Percentiles rank a stretch among this genome's conserved stretches.
Evolutionary conservation across 2,329 filamentous ascomycete genomes (phyloP).

Genomic region (Aspergillus clavatus): DNA sequence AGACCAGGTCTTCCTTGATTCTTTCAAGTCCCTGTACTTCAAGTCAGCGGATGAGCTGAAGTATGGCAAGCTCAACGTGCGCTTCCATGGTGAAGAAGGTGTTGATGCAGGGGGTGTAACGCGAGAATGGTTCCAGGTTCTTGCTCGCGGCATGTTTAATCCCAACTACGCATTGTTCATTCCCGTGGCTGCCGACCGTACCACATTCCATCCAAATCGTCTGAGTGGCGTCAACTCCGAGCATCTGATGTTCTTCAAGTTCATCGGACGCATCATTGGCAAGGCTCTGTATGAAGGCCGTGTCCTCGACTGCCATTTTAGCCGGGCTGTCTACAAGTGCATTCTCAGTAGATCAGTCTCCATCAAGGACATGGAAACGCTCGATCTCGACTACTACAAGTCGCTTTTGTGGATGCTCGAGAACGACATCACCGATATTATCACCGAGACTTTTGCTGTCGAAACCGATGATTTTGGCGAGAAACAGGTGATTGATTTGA

Average conservation of each 20-base stretch:
- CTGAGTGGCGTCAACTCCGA: conserved; percentile 91
- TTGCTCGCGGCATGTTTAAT: conserved; percentile 97
- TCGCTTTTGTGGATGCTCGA: conserved; percentile 97
- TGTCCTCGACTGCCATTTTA: conserved; percentile 97
- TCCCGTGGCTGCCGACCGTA: conserved; percentile 92
- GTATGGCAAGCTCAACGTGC: conserved; percentile 95
- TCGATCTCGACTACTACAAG: conserved; percentile 98
- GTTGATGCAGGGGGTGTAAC: conserved; percentile 97
- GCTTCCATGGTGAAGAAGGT: conserved; percentile 95
- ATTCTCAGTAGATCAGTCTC: conserved; percentile 93
- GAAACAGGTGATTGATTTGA: conserved; percentile 78
- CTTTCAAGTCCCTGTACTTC: conserved; percentile 97
- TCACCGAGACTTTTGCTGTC: conserved; percentile 91
- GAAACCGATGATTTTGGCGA: conserved; percentile 93
- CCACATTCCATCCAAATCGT: conserved; percentile 97
- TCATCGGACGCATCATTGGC: conserved; percentile 96
- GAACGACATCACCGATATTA: conserved; percentile 97
- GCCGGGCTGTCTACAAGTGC: conserved; percentile 94
- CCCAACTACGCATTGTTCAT: conserved; percentile 95
- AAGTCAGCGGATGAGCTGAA: conserved; percentile 97
- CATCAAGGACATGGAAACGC: conserved; percentile 98
- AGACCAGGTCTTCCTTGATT: conserved; percentile 95
- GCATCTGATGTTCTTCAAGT: conserved; percentile 98
- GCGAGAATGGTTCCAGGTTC: conserved; percentile 97
- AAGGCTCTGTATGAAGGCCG: conserved; percentile 96